Evolutionary conservation across 176 grass and related monocot species (phyloP).

Genomic region (Thalia dealbata): DNA sequence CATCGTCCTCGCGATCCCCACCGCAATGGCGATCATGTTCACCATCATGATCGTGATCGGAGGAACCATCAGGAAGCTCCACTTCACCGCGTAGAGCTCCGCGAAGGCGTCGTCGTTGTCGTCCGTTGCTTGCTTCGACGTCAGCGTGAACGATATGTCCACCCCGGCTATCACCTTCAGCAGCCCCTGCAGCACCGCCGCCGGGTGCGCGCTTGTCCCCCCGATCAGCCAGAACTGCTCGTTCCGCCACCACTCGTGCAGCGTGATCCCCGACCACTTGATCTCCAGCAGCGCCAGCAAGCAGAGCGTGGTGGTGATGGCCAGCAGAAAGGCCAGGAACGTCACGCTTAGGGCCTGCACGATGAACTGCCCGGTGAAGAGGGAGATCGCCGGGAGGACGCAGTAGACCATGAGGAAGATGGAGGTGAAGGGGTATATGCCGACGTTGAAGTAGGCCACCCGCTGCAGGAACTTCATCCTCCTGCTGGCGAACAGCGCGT

Average conservation of each 20-base stretch:
- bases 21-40: slow-evolving; percentile 55
- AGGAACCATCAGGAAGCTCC: slow-evolving; percentile 92
- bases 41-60: slow-evolving; percentile 96
- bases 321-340: slow-evolving; percentile 58
- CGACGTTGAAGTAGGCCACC: slow-evolving; percentile 78
- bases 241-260: slow-evolving; percentile 95
- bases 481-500: slow-evolving; percentile 62
- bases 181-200: slow-evolving; percentile 70
- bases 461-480: slow-evolving; percentile 88
- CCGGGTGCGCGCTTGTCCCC: slow-evolving; percentile 83
- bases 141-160: slow-evolving; percentile 84
- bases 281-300: slow-evolving; percentile 86
- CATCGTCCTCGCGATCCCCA: slow-evolving; percentile 54
- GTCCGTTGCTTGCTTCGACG: slow-evolving; percentile 41
- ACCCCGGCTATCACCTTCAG: slow-evolving; percentile 92
- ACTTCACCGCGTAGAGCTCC: slow-evolving; percentile 65
- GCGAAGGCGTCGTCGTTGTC: slow-evolving; percentile 48
- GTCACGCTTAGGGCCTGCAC: slow-evolving; percentile 60
- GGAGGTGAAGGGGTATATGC: slow-evolving; percentile 94
- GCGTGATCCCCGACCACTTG: slow-evolving; percentile 83
- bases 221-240: slow-evolving; percentile 99
- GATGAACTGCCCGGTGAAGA: slow-evolving; percentile 90
- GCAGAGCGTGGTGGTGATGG: slow-evolving; percentile 72
- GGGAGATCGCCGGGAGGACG: slow-evolving; percentile 69
- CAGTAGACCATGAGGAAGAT: slow-evolving; percentile 81